Evolutionary conservation across 352 stramenopile species (phyloP), one percentile per base, ranked within the genome.

Genomic region (Phytophthora palmivora): DNA sequence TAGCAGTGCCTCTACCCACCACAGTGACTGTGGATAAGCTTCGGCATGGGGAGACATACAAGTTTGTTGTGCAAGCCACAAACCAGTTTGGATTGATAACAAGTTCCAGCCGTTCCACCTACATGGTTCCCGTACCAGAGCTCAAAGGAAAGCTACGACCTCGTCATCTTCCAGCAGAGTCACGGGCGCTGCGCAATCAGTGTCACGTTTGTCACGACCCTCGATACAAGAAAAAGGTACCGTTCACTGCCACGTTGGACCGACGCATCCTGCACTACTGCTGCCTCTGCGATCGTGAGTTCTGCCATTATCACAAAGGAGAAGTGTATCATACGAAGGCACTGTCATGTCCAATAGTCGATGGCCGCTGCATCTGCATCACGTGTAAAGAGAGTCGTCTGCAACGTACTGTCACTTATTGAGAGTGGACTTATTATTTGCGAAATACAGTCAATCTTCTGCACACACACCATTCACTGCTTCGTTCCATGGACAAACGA

Each of bases 221-320:
- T 1, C 62, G 61, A 19, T 77, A 79, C 63, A 85, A 78, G 68
- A 92, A 92, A 62, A 82, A 78, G 14, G 64, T 90, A 51, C 78
- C 82, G 28, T 85, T 92, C 58, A 81, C 67, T 10, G 82, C 83
- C 0, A 87, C 70, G 18, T 67, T 92, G 18, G 79, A 94, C 41
- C 72, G 79, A 14, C 77, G 70, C 8, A 91, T 93, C 47, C 67
- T 95, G 58, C 87, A 95, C 70, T 93, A 90, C 34, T 95, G 87
- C 73, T 92, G 69, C 1, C 64, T 87, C 8, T 95, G 87, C 64
- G 83, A 95, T 48, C 76, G 69, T 26, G 80, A 92, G 55, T 95
- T 95, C 59, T 95, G 87, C 47, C 85, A 93, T 36, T 89, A 89
- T 54, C 87, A 95, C 74, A 91, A 88, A 58, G 82, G 79, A 30